Evolutionary conservation across 202 grass and related monocot species (phyloP).

Genomic region (Digitaria exilis): DNA sequence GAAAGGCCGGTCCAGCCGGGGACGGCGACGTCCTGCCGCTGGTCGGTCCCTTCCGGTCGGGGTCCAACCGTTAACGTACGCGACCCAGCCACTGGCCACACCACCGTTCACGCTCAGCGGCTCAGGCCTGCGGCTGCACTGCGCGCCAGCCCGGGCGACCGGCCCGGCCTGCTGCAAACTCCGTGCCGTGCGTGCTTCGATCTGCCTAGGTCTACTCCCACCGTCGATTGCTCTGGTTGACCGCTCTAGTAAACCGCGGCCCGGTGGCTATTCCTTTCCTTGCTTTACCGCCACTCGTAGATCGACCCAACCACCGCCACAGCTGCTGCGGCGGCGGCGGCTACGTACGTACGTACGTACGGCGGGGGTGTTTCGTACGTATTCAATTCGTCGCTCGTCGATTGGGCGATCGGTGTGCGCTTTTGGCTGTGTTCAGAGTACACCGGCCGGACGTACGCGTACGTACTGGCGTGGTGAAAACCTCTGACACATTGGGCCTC

Average conservation of each 20-base stretch:
- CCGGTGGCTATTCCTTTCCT: neutral
- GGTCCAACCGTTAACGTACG: constrained; percentile 25
- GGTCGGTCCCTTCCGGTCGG: constrained; percentile 45
- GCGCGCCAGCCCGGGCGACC: too few species aligned
- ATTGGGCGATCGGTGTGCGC: neutral
- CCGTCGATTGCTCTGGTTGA: neutral
- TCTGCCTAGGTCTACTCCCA: neutral
- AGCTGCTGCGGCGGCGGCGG: neutral
- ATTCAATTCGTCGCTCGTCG: neutral
- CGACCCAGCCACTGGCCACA: neutral
- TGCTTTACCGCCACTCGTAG: neutral
- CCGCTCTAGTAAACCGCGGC: neutral
- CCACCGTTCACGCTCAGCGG: too few species aligned
- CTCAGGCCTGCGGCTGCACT: neutral
- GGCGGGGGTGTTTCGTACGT: neutral
- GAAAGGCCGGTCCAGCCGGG: constrained; percentile 45
- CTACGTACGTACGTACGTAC: constrained; percentile 12
- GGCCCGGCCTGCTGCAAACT: too few species aligned
- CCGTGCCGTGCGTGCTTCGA: neutral
- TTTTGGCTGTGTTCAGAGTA: constrained; percentile 2
- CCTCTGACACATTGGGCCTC: too few species aligned
- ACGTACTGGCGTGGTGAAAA: neutral
- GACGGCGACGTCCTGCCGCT: constrained; percentile 50
- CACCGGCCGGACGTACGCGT: neutral
- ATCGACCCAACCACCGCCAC: neutral